Conservation (phyloP, 1,284 basidiomycete species). For the Heterobasidion annosum region DNA sequence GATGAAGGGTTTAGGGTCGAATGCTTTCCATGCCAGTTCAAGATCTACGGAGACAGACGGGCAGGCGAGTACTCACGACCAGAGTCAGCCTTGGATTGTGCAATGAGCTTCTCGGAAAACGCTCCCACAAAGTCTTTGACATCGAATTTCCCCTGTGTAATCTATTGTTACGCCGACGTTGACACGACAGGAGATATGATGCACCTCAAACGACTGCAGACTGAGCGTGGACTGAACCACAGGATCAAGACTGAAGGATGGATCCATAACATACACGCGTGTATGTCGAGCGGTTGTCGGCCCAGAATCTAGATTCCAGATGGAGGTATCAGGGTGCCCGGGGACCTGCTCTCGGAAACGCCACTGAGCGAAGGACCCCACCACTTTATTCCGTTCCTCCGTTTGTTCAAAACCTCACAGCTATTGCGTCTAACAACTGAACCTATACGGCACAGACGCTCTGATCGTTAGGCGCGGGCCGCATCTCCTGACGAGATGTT, state of each 20-base stretch:
- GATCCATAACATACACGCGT: conserved; percentile 6
- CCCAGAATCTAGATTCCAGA: too few species aligned
- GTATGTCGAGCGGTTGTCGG: too few species aligned
- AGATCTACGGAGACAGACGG: background rate
- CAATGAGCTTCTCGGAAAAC: conserved; percentile 80
- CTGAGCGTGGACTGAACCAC: conserved; percentile 5
- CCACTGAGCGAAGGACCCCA: background rate
- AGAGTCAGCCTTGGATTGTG: conserved; percentile 72
- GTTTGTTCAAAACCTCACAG: too few species aligned
- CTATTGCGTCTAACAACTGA: too few species aligned
- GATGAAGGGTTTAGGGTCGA: conserved; percentile 92
- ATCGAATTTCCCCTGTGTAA: conserved; percentile 75
- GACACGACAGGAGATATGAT: background rate
- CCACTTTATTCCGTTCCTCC: background rate
- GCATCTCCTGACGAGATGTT: conserved; percentile 47
- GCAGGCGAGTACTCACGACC: conserved; percentile 55
- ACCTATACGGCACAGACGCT: background rate
- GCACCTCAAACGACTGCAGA: conserved; percentile 12
- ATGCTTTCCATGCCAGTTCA: conserved; percentile 49
- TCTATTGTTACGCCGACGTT: background rate
- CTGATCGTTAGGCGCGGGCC: background rate
- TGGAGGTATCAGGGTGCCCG: too few species aligned
- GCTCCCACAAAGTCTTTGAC: conserved; percentile 84
- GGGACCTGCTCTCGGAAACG: too few species aligned
- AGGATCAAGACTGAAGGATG: conserved; percentile 3